Conservation (phyloP, 441 rosid species). For the Syzygium malaccense region DNA sequence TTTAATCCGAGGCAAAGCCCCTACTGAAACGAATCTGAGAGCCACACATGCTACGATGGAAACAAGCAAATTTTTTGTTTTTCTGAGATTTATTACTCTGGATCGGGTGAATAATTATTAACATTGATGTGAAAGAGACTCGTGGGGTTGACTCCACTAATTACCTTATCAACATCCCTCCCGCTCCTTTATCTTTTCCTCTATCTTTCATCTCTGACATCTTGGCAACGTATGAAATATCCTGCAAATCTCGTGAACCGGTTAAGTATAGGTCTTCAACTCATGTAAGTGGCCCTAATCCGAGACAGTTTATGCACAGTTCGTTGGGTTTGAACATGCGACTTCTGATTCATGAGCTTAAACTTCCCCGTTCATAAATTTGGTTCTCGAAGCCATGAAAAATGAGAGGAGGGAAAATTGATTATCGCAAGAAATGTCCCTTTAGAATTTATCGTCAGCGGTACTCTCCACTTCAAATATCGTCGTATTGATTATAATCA, state of each 20-base stretch:
- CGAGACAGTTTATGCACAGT: background rate
- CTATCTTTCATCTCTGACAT: background rate
- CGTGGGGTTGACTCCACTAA: background rate
- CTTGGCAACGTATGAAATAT: background rate
- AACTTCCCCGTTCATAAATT: background rate
- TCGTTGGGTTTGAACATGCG: background rate
- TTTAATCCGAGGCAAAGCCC: background rate
- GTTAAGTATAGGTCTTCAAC: background rate
- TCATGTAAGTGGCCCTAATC: background rate
- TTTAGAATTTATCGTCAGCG: background rate
- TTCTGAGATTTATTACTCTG: background rate
- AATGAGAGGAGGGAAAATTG: background rate
- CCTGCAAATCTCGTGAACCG: background rate
- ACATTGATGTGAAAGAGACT: background rate
- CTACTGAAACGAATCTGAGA: background rate
- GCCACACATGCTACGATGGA: background rate
- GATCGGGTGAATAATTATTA: background rate
- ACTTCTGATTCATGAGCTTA: background rate
- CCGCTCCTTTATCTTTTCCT: background rate
- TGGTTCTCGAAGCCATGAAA: background rate
- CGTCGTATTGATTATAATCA: too few species aligned
- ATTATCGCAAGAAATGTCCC: too few species aligned
- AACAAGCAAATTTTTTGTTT: background rate
- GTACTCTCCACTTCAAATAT: background rate
- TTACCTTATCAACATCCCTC: background rate